phyloP scores from a whole-genome alignment of 306 rosid species.

The Citrullus amarus region DNA sequence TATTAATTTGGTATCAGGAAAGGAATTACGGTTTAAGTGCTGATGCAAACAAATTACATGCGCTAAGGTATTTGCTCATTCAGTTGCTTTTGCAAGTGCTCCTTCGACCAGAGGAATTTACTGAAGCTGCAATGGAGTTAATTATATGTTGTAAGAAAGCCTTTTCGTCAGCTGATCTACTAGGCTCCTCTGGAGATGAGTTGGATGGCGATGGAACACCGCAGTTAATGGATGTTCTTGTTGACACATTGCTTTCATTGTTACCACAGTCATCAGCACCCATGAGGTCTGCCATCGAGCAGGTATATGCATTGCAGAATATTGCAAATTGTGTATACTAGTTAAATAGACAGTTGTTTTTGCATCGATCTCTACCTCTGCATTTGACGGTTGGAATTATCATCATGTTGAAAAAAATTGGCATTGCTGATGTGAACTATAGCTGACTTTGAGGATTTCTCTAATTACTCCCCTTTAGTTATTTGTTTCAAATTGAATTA shows the following conservation, averaged over 20 bases:
- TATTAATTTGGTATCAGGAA: slow-evolving; percentile 37
- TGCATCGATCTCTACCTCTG: neutral
- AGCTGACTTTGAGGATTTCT: neutral
- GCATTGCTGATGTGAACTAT: neutral
- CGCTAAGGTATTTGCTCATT: slow-evolving; percentile 74
- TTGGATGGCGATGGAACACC: slow-evolving; percentile 48
- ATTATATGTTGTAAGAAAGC: slow-evolving; percentile 73
- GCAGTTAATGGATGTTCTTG: slow-evolving; percentile 77
- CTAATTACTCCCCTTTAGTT: neutral
- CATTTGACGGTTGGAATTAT: neutral
- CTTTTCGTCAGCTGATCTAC: slow-evolving; percentile 44
- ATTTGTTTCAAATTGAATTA: neutral
- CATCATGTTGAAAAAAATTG: neutral
- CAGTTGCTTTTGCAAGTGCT: slow-evolving; percentile 86
- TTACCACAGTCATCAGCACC: slow-evolving; percentile 86
- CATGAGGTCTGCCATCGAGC: slow-evolving; percentile 83
- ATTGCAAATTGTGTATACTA: slow-evolving; percentile 7
- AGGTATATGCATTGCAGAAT: slow-evolving; percentile 31
- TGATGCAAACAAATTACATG: slow-evolving; percentile 53
- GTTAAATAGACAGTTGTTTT: neutral
- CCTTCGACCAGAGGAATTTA: slow-evolving; percentile 63
- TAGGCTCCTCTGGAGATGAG: slow-evolving; percentile 49
- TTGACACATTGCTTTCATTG: slow-evolving; percentile 85
- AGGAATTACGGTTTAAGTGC: slow-evolving; percentile 33
- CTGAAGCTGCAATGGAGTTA: slow-evolving; percentile 80